phyloP scores from a whole-genome alignment of 352 stramenopile genomes.

The Thalassiosira ordinaria region DNA sequence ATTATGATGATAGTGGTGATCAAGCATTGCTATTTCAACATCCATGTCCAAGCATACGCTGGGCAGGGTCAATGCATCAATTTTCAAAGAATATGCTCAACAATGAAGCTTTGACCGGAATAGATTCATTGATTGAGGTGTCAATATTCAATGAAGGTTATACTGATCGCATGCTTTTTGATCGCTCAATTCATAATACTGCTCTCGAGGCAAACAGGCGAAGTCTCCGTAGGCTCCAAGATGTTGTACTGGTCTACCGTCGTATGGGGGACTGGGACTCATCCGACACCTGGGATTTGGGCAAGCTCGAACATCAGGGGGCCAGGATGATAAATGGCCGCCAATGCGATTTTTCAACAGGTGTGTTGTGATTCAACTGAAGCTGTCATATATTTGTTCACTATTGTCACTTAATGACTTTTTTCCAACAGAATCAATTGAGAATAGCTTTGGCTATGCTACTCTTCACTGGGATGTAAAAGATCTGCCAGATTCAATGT shows the following conservation, averaged over 20 bases:
- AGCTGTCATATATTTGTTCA: too few species aligned
- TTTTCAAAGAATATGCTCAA: neutral
- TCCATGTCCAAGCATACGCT: neutral
- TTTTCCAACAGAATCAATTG: neutral
- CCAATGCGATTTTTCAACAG: neutral
- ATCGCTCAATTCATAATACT: conserved; percentile 1
- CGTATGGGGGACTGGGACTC: too few species aligned
- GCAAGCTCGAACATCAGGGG: neutral
- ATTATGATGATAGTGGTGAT: neutral
- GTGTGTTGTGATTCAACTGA: too few species aligned
- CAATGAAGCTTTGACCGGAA: neutral
- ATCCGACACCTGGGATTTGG: neutral
- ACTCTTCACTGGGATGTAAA: neutral
- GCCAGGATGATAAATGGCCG: neutral
- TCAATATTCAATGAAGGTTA: conserved; percentile 3
- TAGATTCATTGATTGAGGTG: neutral
- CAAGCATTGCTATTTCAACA: neutral
- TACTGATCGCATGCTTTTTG: neutral
- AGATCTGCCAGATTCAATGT: neutral
- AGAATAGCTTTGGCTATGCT: neutral
- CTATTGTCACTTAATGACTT: too few species aligned
- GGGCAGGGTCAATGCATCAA: neutral
- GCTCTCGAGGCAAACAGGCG: neutral
- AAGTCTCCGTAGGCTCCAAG: neutral
- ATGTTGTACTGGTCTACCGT: neutral